Evolutionary conservation across 768 basidiomycete genomes (phyloP), one percentile per base, ranked within the genome.

Genomic region (Cystobasidium tubakii): DNA sequence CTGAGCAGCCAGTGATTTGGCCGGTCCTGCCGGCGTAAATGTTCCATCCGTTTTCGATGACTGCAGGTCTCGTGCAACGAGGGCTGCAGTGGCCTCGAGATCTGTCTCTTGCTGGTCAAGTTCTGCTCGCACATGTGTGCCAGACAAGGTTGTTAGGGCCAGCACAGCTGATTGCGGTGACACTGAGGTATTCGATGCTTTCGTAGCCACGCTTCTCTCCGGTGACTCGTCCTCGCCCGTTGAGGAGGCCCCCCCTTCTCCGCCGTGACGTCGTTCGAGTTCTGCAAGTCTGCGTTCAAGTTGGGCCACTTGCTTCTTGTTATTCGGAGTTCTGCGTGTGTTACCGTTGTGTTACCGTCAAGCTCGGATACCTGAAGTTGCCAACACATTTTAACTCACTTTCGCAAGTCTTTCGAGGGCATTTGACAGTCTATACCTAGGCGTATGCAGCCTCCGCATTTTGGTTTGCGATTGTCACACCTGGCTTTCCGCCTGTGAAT

Each of bases 401-500:
- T 65, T 17, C 63, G 31, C 25, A 65, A 29, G n/a, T 65, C 63
- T 23, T 42, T 42, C 10, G 10, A 15, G 39, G 63, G 63, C 63
- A 65, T 65, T 65, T 42, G 36, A 27, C 63, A 65, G 21, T 65
- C 63, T 34, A 42, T 65, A 15, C 63, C 63, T 29, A 65, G 39
- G 36, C 36, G 39, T 42, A 65, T 27, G 63, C 63, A 65, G 33
- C 39, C 63, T 12, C 27, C 36, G 39, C 63, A 65, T 36, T 23
- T 65, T 3, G 63, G 63, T 29, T 65, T 65, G 23, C 44, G 23
- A 42, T 65, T 65, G 44, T 65, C 63, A 36, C 63, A 65, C 27
- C 63, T 42, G 4, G 63, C 63, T 43, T 65, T 65, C 2, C 63
- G 31, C 34, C 63, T 65, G 39, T 23, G 19, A n/a, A n/a, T n/a